Base-by-base conservation (phyloP, 2,329 filamentous ascomycete species). In the Monilinia fructicola region DNA sequence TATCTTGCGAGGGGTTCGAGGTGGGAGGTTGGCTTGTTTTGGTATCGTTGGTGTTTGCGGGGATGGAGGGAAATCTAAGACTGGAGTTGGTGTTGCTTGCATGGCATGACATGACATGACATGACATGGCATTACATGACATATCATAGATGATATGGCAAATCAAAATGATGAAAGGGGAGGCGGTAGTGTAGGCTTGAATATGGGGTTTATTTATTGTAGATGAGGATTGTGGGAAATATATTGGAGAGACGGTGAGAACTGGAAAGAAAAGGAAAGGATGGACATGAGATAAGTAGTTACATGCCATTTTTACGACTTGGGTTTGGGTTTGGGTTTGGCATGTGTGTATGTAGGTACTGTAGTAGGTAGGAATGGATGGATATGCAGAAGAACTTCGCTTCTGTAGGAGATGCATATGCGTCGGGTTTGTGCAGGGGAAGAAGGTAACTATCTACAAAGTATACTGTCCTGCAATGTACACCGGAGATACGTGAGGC, bases 21-120 rank as follows among this genome's bases (percentile, higher is more conserved):
- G 31, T 60, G 50, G n/a, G 14, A 7, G 14, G 28, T 38, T 26
- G 44, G 12, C 11, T 60, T 28, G 46, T 35, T 35, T 26, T 38
- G 16, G 28, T 38, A 60, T 60, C 31, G 58, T 50, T 60, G 58
- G 58, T 50, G 44, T 38, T 50, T 60, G 44, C 44, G 58, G 58
- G 58, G 58, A 60, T 50, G 21, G 21, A 35, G 50, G 16, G 14
- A 35, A 46, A 48, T 38, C 44, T 44, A 50, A 44, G 44, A 60
- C 44, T 60, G 58, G 44, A 60, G 56, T 60, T 59, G 56, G 56
- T 60, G 26, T 48, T 60, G 58, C 58, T 60, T 60, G 58, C 56
- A 60, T 59, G 18, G 3, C 56, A 55, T 55, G 31, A 3, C 42
- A 59, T 59, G 40, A 2, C 55, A 54, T 54, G 18, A 21, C 46